A percentile compares a stretch with the other conserved stretches of the same genome.
Evolutionary conservation across 2,329 filamentous ascomycete species (phyloP).

Genomic region (Mollisia scopiformis): DNA sequence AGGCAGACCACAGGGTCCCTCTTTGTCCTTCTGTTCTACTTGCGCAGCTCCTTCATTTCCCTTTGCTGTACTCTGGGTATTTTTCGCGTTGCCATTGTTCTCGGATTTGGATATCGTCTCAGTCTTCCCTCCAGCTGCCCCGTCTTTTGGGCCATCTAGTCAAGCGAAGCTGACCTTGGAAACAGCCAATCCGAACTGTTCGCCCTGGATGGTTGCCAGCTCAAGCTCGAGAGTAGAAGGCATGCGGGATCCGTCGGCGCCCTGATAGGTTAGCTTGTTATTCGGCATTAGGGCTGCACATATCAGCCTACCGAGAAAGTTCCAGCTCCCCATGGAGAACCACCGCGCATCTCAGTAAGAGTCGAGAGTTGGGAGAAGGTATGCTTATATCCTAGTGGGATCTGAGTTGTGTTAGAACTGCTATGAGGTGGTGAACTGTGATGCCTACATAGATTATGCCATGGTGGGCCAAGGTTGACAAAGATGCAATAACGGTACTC

Average conservation of each 20-base stretch:
- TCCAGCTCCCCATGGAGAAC: slow-evolving; percentile 90
- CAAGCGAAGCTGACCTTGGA: slow-evolving; percentile 72
- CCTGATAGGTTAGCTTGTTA: slow-evolving; percentile 34
- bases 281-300: not conserved
- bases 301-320: slow-evolving; percentile 70
- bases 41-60: slow-evolving; percentile 26
- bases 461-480: slow-evolving; percentile 90
- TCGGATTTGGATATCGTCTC: slow-evolving; percentile 31
- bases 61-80: slow-evolving; percentile 23
- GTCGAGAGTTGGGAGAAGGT: slow-evolving; percentile 72
- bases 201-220: slow-evolving; percentile 81
- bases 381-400: slow-evolving; percentile 92
- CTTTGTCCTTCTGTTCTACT: slow-evolving; percentile 50
- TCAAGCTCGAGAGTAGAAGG: slow-evolving; percentile 76
- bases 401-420: slow-evolving; percentile 68
- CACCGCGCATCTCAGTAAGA: slow-evolving; percentile 80
- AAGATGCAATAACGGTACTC: slow-evolving; percentile 75
- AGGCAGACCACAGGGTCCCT: slow-evolving; percentile 78
- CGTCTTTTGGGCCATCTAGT: slow-evolving; percentile 67
- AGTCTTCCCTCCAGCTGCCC: slow-evolving; percentile 18
- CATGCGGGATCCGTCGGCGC: slow-evolving; percentile 80
- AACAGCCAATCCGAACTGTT: slow-evolving; percentile 79
- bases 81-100: slow-evolving; percentile 20
- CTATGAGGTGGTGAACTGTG: too few relatives aligned
- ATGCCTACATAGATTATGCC: slow-evolving; percentile 52